These are phyloP conservation scores for Fusarium decemcellulare DNA, from an alignment of 2,329 filamentous ascomycete species.

Conservation along the genomic window DNA sequence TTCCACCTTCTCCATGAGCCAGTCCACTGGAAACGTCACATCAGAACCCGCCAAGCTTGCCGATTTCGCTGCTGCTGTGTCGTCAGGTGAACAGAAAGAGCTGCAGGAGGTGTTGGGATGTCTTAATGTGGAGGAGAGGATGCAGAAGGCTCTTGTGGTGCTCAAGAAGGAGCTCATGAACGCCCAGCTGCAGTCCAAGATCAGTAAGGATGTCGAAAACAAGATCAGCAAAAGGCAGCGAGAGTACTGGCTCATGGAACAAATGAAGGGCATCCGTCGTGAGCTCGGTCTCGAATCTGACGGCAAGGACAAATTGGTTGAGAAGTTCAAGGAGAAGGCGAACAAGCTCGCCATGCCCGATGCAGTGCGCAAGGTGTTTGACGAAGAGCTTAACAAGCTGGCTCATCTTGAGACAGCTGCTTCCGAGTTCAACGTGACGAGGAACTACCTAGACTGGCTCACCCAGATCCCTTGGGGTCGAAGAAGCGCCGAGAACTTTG, in stretches of 20 bases:
- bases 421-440: constrained; percentile 98
- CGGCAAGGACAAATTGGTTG: constrained; percentile 97
- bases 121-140: constrained; percentile 90
- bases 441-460: constrained; percentile 98
- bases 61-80: constrained; percentile 96
- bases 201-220: constrained; percentile 96
- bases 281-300: constrained; percentile 98
- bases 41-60: constrained; percentile 96
- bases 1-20: constrained; percentile 95
- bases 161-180: constrained; percentile 99
- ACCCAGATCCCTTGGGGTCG: constrained; percentile 99
- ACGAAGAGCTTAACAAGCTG: constrained; percentile 98
- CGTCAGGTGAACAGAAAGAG: constrained; percentile 92
- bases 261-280: constrained; percentile 98
- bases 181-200: constrained; percentile 95
- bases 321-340: constrained; percentile 97
- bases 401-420: constrained; percentile 95
- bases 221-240: constrained; percentile 98
- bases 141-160: constrained; percentile 92
- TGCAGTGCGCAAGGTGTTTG: constrained; percentile 95
- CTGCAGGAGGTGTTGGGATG: constrained; percentile 92
- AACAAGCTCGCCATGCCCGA: constrained; percentile 97
- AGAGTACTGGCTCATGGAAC: constrained; percentile 99
- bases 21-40: constrained; percentile 93
- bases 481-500: constrained; percentile 96